Base-by-base conservation (phyloP, 2,329 filamentous ascomycete genomes). In the Rhinocladiella similis region DNA sequence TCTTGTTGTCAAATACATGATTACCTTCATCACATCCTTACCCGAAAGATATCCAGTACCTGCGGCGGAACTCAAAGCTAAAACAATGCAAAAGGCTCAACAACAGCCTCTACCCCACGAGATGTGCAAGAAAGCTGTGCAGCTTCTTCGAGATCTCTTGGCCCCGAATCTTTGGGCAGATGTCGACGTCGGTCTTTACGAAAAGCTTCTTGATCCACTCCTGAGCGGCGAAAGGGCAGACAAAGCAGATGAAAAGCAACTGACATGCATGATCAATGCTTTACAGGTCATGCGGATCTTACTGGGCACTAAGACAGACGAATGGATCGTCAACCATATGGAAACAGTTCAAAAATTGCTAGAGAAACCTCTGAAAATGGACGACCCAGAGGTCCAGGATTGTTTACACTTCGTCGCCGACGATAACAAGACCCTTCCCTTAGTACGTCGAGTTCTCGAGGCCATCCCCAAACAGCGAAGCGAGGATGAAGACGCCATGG, bases 351-450 rank as follows among this genome's bases (percentile, higher is more conserved):
- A 97, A 70, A 96, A 91, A 69, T 84, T 97, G 12, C 75, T 97
- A 13, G 92, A 97, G 61, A 97, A 96, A 75, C 85, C 89, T 12
- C 76, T 99, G 52, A 90, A 89, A 66, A 93, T 87, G 2, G 93
- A 97, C 63, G 89, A 92, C 62, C 84, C 91, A 0, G 94, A 99
- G 68, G 85, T 99, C 7, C 95, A 99, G 66, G 93, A 97, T 68
- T 96, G 90, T 68, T 76, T 97, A 29, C 90, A 97, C 72, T 80
- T 86, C 22, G 78, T 85, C 2, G 83, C 86, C 60, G 83, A 85
- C 33, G 83, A 82, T 60, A 87, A 90, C 52, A 83, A 86, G 58
- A 76, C 96, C 47, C 86, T 87, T 63, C 86, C 94, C 1, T 46
- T 67, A 9, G 53, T 67, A 10, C 55, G 59, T 20, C 62, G 56